Evolutionary conservation across 2,329 filamentous ascomycete species (phyloP).

Genomic region (Claviceps sp.): DNA sequence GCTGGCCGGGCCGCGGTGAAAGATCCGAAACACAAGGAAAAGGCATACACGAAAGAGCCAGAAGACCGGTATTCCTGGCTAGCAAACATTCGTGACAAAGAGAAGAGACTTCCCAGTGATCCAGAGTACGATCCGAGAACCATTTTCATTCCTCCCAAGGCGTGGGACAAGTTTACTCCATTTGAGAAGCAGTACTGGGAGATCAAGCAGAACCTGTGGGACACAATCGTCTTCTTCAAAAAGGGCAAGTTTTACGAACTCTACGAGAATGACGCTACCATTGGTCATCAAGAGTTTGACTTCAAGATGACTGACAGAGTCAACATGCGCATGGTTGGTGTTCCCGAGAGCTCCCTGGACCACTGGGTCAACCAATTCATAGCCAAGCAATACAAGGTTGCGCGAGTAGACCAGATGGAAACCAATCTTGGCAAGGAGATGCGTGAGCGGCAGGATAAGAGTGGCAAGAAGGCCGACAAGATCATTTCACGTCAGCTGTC

Average conservation of each 20-base stretch:
- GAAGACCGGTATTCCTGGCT: conserved; percentile 85
- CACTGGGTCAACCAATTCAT: conserved; percentile 98
- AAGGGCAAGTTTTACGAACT: conserved; percentile 99
- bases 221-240: conserved; percentile 98
- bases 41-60: conserved; percentile 69
- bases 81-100: conserved; percentile 71
- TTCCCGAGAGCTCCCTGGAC: conserved; percentile 88
- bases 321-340: conserved; percentile 99
- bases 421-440: conserved; percentile 94
- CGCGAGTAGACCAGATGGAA: conserved; percentile 91
- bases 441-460: conserved; percentile 69
- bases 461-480: conserved; percentile 69
- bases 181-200: conserved; percentile 99
- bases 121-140: conserved; percentile 86
- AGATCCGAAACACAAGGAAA: conserved; percentile 36
- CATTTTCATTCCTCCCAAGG: conserved; percentile 73
- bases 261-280: conserved; percentile 93
- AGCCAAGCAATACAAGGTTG: conserved; percentile 95
- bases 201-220: conserved; percentile 96
- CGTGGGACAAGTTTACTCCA: conserved; percentile 72
- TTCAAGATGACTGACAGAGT: conserved; percentile 95
- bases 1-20: conserved; percentile 15
- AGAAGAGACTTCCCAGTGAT: conserved; percentile 63
- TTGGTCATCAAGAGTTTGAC: conserved; percentile 93
- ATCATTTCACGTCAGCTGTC: conserved; percentile 84